These are phyloP conservation scores for Penicillium frequentans DNA, from an alignment of 2,329 filamentous ascomycete species.

Conservation along the genomic window DNA sequence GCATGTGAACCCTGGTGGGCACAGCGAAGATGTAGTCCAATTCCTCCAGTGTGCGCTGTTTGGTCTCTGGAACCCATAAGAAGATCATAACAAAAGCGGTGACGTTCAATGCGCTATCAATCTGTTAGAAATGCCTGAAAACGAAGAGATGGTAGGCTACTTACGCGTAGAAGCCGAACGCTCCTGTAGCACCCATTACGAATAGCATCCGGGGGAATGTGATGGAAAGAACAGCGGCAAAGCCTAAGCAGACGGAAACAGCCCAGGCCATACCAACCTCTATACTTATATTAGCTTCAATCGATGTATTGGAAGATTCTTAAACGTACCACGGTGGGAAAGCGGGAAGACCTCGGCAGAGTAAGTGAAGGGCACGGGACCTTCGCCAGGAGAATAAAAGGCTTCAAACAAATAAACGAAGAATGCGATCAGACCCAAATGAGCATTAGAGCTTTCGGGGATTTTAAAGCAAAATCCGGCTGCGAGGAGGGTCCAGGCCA, in stretches of 20 bases:
- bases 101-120: conserved; percentile 49
- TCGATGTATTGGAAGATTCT: background rate
- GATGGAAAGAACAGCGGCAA: conserved; percentile 42
- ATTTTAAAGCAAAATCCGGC: conserved; percentile 18
- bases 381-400: conserved; percentile 60
- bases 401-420: conserved; percentile 65
- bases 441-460: background rate
- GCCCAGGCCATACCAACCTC: conserved; percentile 42
- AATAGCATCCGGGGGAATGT: conserved; percentile 42
- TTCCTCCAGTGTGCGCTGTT: conserved; percentile 49
- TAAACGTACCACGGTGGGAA: background rate
- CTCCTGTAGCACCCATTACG: conserved; percentile 46
- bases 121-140: background rate
- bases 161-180: conserved; percentile 56
- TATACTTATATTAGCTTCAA: background rate
- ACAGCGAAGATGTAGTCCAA: conserved; percentile 60
- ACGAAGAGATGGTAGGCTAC: background rate
- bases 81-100: conserved; percentile 59
- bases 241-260: conserved; percentile 37
- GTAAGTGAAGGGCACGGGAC: conserved; percentile 2
- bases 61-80: conserved; percentile 53
- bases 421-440: conserved; percentile 11
- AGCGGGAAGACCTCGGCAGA: conserved; percentile 2
- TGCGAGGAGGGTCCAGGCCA: conserved; percentile 18
- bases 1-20: conserved; percentile 55